phyloP scores from a whole-genome alignment of 2,329 filamentous ascomycete genomes.

The Phaeosphaeria sp. region DNA sequence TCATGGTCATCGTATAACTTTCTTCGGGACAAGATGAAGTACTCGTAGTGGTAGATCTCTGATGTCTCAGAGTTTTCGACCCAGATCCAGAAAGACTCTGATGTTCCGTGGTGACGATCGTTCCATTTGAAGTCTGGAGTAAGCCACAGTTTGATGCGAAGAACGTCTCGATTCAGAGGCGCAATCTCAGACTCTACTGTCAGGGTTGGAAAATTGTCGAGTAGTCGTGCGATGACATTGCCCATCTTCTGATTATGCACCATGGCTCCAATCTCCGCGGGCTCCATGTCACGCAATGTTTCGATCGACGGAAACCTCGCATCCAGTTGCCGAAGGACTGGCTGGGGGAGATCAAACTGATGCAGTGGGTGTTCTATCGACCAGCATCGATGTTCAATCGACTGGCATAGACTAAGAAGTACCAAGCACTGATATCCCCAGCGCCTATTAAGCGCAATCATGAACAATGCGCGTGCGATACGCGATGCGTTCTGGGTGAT shows the following conservation, averaged over 20 bases:
- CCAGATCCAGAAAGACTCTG: conserved; percentile 98
- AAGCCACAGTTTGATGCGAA: conserved; percentile 86
- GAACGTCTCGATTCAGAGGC: conserved; percentile 90
- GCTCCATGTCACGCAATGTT: conserved; percentile 88
- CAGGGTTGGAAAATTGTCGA: conserved; percentile 92
- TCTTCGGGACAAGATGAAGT: conserved; percentile 87
- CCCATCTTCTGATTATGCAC: conserved; percentile 93
- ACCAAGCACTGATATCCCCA: conserved; percentile 97
- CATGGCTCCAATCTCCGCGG: conserved; percentile 85
- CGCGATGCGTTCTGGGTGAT: conserved; percentile 94
- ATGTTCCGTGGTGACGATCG: conserved; percentile 89
- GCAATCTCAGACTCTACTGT: conserved; percentile 93
- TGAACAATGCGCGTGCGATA: conserved; percentile 93
- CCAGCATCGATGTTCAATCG: conserved; percentile 96
- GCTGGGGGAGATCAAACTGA: conserved; percentile 88
- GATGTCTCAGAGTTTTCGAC: conserved; percentile 98
- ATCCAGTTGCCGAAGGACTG: conserved; percentile 84
- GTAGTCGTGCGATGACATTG: conserved; percentile 76
- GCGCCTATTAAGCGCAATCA: conserved; percentile 92
- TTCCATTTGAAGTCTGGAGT: conserved; percentile 95
- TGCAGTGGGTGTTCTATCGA: conserved; percentile 92
- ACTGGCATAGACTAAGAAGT: conserved; percentile 89
- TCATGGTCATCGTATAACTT: conserved; percentile 97
- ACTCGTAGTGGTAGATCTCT: conserved; percentile 97
- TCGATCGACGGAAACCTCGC: conserved; percentile 83